phyloP scores from a whole-genome alignment of 2,329 filamentous ascomycete genomes.

The Colletotrichum liaoningense region DNA sequence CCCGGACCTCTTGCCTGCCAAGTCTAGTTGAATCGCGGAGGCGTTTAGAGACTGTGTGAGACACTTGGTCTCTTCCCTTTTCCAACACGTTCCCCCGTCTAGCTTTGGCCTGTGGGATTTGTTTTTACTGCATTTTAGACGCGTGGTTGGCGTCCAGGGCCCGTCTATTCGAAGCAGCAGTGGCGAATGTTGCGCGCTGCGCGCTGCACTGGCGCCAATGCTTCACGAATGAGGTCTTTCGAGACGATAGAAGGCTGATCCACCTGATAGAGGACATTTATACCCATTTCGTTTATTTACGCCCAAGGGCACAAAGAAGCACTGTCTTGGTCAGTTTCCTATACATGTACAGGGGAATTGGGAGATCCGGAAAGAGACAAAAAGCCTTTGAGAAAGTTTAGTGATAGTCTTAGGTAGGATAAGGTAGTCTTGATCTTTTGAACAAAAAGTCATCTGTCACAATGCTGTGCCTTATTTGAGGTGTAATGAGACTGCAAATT shows the following conservation, averaged over 20 bases:
- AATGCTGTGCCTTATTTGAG: not conserved
- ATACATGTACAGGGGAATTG: not conserved
- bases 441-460: not conserved
- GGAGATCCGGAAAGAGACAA: not conserved
- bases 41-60: conserved; percentile 52
- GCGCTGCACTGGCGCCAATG: not conserved
- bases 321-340: not conserved
- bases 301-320: not conserved
- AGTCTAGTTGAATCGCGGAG: conserved; percentile 53
- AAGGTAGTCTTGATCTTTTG: not conserved
- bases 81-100: not conserved
- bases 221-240: not conserved
- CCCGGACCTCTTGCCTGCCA: conserved; percentile 52
- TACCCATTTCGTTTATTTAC: conserved; percentile 16
- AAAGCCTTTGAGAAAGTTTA: not conserved
- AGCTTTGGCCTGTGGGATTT: not conserved
- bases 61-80: not conserved
- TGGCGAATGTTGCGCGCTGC: not conserved
- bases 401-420: too few species aligned
- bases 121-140: conserved; percentile 1
- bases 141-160: not conserved
- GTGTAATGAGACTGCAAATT: not conserved
- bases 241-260: not conserved
- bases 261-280: conserved; percentile 4
- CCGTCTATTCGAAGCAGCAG: not conserved